Base-by-base conservation (phyloP, 148 eudicot species). In the Persicaria maculosa region DNA sequence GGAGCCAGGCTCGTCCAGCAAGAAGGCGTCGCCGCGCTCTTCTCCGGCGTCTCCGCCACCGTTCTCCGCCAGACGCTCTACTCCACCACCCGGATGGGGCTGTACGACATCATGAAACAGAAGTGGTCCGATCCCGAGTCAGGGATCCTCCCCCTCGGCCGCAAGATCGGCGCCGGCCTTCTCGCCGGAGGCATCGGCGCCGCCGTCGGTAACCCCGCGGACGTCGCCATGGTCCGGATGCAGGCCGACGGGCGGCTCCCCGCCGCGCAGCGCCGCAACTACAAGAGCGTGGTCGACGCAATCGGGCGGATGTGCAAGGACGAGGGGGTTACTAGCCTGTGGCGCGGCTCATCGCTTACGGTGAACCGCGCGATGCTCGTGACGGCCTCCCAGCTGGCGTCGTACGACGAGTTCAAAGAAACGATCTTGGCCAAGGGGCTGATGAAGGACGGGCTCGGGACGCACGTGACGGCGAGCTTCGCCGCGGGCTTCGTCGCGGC, bases 171-270 rank as follows among this genome's bases (percentile, higher is more conserved):
- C 5, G 94, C 98, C 53, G 98, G 98, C 0, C 72, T 93, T 0
- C 55, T 88, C 71, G 94, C 98, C 73, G 98, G 98, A 0, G 98
- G 83, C 0, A 78, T 93, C 79, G 98, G 98, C 2, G 98, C 98
- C 40, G 91, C 97, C 15, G 95, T 91, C 40, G 98, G 98, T 0
- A 93, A 93, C 81, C 98, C 98, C 0, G 98, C 98, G 2, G 98
- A 93, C 74, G 90, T 93, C 46, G 90, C 98, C 0, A 91, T 93
- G 98, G 98, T 93, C 4, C 83, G 98, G n/a, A 93, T 93, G 98
- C 98, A 93, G 65, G 98, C 98, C 9, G 98, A 93, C 74, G 98
- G 98, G 0, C 79, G 98, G 5, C 98, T 93, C 67, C 95, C 98
- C 0, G 5, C 52, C 1, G 53, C 74, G 0, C 90, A 91, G 44